Percentiles rank a stretch among this genome's conserved stretches.
Evolutionary conservation across 371 early-diverging fungal species (phyloP).

Genomic region (Syncephalastrum contaminatum): DNA sequence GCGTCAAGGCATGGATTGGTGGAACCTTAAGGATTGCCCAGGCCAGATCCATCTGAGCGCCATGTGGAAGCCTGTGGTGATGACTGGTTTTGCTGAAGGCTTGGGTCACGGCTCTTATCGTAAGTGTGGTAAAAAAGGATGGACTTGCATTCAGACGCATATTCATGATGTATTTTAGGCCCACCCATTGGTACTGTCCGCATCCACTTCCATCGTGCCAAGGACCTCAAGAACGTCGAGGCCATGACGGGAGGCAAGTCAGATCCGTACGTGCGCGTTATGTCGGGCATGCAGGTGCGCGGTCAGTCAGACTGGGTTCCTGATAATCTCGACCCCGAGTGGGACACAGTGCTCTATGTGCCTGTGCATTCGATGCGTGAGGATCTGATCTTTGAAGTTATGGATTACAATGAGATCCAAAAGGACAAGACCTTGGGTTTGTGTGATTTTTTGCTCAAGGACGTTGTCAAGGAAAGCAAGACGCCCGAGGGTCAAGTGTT

Average conservation of each 20-base stretch:
- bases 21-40: constrained; percentile 38
- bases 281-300: constrained; percentile 59
- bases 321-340: constrained; percentile 79
- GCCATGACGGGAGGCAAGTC: constrained; percentile 69
- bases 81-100: constrained; percentile 48
- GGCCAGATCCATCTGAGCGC: constrained; percentile 53
- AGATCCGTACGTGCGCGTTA: constrained; percentile 82
- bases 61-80: constrained; percentile 59
- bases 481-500: constrained; percentile 35
- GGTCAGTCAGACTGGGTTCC: constrained; percentile 68
- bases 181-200: constrained; percentile 84
- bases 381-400: constrained; percentile 70
- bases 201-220: constrained; percentile 72
- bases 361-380: constrained; percentile 72
- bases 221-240: constrained; percentile 74
- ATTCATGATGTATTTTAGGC: constrained; percentile 14
- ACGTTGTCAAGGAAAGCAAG: constrained; percentile 35
- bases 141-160: too few species aligned
- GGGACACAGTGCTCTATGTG: constrained; percentile 79
- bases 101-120: constrained; percentile 41
- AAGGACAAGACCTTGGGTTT: constrained; percentile 74
- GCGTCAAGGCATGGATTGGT: constrained; percentile 53
- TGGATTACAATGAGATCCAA: constrained; percentile 73
- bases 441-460: constrained; percentile 41
- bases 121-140: constrained; percentile 2